phyloP scores from a whole-genome alignment of 495 filamentous ascomycete genomes.

The Lichenothelia convexa region DNA sequence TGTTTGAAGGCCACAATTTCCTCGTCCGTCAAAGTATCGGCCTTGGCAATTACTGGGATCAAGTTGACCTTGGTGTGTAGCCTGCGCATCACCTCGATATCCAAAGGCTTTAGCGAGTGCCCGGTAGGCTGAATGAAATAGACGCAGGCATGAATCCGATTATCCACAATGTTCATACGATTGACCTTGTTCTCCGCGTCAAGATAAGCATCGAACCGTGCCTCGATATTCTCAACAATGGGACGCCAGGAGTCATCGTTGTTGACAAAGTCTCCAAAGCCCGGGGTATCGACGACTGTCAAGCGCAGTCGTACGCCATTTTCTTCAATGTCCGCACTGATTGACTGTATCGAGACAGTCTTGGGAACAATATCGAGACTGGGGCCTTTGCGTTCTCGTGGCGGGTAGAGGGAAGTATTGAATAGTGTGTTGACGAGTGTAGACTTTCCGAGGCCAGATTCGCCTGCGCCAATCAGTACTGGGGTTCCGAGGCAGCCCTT shows the following conservation, averaged over 20 bases:
- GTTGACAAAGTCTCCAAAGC: conserved; percentile 98
- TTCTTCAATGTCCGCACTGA: conserved; percentile 97
- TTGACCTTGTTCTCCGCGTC: conserved; percentile 99
- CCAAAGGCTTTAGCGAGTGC: conserved; percentile 96
- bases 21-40: conserved; percentile 94
- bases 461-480: conserved; percentile 40
- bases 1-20: conserved; percentile 88
- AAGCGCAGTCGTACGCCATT: conserved; percentile 93
- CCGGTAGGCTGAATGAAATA: conserved; percentile 99
- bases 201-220: conserved; percentile 91
- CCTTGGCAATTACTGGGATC: conserved; percentile 96
- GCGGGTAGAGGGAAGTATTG: conserved; percentile 97
- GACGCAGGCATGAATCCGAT: conserved; percentile 93
- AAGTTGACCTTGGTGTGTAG: conserved; percentile 99
- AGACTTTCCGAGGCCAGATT: conserved; percentile 97
- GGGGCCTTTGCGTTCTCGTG: conserved; percentile 90
- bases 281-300: conserved; percentile 94
- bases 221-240: conserved; percentile 98
- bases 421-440: conserved; percentile 98
- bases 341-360: conserved; percentile 96
- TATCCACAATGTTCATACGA: conserved; percentile 97
- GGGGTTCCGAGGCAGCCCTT: not conserved
- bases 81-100: conserved; percentile 97
- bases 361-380: conserved; percentile 97
- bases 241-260: conserved; percentile 98